phyloP scores from a whole-genome alignment of 2,329 filamentous ascomycete species.

The Neopestalotiopsis sp. region DNA sequence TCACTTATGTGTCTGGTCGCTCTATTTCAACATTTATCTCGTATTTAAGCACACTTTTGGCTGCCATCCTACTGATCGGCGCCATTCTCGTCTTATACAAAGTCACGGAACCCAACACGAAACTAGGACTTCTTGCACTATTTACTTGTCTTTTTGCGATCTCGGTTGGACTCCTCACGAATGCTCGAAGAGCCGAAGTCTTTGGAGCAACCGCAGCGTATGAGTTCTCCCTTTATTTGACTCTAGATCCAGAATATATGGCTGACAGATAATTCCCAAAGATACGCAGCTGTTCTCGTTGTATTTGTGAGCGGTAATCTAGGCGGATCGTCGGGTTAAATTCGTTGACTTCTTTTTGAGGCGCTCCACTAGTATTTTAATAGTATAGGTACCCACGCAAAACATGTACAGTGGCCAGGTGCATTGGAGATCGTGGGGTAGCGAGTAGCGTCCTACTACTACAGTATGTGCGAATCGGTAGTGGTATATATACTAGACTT shows the following conservation, averaged over 20 bases:
- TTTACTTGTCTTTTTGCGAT: not conserved
- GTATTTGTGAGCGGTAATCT: not conserved
- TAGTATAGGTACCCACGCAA: not conserved
- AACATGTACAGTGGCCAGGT: not conserved
- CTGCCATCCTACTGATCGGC: not conserved
- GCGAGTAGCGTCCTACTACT: no score
- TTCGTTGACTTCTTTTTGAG: not conserved
- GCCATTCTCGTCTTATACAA: not conserved
- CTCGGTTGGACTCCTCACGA: not conserved
- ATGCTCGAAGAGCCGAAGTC: not conserved
- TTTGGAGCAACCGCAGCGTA: conserved; percentile 1
- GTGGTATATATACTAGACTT: not conserved
- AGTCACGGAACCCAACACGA: not conserved
- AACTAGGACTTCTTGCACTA: not conserved
- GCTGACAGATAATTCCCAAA: not conserved
- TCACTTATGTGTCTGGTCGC: not conserved
- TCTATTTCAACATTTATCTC: not conserved
- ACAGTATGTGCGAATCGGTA: not conserved
- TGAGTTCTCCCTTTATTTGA: not conserved
- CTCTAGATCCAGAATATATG: not conserved
- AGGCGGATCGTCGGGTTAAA: not conserved
- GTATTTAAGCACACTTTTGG: not conserved
- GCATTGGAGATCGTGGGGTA: not conserved
- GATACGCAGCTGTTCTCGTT: conserved; percentile 3
- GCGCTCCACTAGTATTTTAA: not conserved